Base-by-base conservation (phyloP, 495 filamentous ascomycete species). In the Trichoderma erinaceum region DNA sequence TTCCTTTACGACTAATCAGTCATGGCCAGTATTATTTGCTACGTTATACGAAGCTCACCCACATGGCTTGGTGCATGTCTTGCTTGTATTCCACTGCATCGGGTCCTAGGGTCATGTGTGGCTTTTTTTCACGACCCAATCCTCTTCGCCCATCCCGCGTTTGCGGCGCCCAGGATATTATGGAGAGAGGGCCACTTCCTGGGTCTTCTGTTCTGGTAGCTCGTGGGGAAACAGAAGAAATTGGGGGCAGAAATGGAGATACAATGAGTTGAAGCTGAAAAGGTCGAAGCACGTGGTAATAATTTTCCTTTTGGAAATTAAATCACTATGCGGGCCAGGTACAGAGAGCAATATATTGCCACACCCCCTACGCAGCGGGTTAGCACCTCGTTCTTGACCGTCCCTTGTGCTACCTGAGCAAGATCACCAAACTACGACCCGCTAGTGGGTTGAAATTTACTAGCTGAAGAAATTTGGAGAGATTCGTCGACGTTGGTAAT, bases 41-140 rank as follows among this genome's bases (percentile, higher is more conserved):
- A 21, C 56, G 13, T 4, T 4, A 32, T 61, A 61, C 56, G 56
- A 21, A 61, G 56, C 56, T 61, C 23, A 7, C 56, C 56, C 56
- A 61, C 56, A 61, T 61, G 56, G 56, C 56, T 61, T 29, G 56
- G 56, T 13, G 56, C 27, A 61, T 58, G 56, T 61, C 56, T 61
- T 61, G 56, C 56, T 32, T 61, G 7, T 32, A 61, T 61, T 27
- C 56, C 56, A 25, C 27, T 61, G 23, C 56, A 23, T 61, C 25
- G 56, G 56, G 27, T 52, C n/a, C 13, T 18, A 25, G 15, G 15
- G 56, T 32, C 56, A 56, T 56, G 56, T 32, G 56, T 61, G 56
- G 56, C 56, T 61, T 27, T 61, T 38, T 52, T n/a, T 12, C 56
- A 25, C 56, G 27, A 25, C 27, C 56, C 56, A 32, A 61, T 61